These are phyloP conservation scores for Penicillium desertorum DNA, from an alignment of 495 filamentous ascomycete genomes.

Conservation along the genomic window DNA sequence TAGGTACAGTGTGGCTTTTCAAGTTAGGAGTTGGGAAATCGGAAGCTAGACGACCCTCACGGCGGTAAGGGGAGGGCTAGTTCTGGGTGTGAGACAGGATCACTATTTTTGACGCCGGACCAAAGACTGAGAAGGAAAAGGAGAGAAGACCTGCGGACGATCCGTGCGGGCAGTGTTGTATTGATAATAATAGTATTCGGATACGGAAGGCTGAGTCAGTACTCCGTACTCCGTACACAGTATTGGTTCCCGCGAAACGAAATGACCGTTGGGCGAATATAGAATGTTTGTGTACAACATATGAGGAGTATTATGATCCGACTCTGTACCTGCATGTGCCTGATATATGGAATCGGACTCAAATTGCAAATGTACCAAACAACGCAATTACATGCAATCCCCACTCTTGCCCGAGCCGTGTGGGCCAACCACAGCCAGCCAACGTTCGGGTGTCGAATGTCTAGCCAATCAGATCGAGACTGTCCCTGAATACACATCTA, in stretches of 20 bases:
- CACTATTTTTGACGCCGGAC: constrained; percentile 3
- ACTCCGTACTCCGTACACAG: no score
- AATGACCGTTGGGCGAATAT: constrained; percentile 5
- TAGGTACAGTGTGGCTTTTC: constrained; percentile 3
- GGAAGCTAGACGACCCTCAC: constrained; percentile 5
- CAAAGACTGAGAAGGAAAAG: constrained; percentile 1
- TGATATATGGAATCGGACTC: background rate
- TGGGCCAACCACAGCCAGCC: constrained; percentile 25
- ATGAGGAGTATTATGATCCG: background rate
- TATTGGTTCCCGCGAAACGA: background rate
- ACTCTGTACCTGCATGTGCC: constrained; percentile 5
- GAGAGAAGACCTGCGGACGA: background rate
- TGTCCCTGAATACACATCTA: constrained; percentile 27
- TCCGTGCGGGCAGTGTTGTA: constrained; percentile 3
- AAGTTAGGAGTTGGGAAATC: constrained; percentile 6
- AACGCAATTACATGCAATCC: background rate
- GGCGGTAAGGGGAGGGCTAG: constrained; percentile 11
- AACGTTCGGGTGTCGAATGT: constrained; percentile 1
- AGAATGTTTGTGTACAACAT: background rate
- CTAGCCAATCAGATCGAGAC: constrained; percentile 11
- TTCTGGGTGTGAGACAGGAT: constrained; percentile 10
- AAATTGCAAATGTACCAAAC: background rate
- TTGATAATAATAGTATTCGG: background rate
- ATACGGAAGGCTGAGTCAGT: background rate
- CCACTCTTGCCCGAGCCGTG: constrained; percentile 32